Evolutionary conservation across 1,284 basidiomycete genomes (phyloP).

Genomic region (Takashimella tepidaria): DNA sequence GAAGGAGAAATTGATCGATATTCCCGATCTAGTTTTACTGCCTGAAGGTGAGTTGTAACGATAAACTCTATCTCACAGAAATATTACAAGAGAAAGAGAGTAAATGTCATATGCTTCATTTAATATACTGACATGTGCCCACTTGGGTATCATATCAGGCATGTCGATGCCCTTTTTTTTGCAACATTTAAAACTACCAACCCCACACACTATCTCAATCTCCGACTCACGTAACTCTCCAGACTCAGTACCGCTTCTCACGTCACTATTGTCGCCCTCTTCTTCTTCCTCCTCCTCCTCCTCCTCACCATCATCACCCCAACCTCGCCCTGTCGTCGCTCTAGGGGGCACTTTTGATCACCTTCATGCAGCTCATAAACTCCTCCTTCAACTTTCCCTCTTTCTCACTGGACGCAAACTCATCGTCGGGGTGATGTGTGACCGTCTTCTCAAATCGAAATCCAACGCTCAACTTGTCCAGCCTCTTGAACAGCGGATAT

Average conservation of each 20-base stretch:
- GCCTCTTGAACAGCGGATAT: constrained; percentile 56
- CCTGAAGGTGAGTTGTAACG: constrained; percentile 16
- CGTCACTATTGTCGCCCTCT: not conserved
- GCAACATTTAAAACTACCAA: no score
- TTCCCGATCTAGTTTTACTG: constrained; percentile 10
- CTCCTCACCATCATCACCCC: not conserved
- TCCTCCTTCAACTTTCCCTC: constrained; percentile 84
- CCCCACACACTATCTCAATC: not conserved
- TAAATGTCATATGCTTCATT: no score
- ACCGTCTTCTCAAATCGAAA: constrained; percentile 70
- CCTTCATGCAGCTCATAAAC: constrained; percentile 95
- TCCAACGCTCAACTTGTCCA: constrained; percentile 67
- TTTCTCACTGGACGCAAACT: constrained; percentile 73
- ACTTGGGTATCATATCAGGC: no score
- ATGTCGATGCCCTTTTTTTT: no score
- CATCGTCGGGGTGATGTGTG: constrained; percentile 80
- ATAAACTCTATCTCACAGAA: not conserved
- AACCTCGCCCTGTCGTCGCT: constrained; percentile 38
- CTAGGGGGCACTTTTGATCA: constrained; percentile 91
- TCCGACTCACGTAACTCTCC: no score
- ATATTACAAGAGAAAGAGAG: no score
- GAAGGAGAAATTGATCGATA: constrained; percentile 16
- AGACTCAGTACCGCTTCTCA: no score
- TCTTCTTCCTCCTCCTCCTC: not conserved
- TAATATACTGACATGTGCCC: no score